Base-by-base conservation (phyloP, 371 early-diverging fungal species). In the Lichtheimia hyalospora region DNA sequence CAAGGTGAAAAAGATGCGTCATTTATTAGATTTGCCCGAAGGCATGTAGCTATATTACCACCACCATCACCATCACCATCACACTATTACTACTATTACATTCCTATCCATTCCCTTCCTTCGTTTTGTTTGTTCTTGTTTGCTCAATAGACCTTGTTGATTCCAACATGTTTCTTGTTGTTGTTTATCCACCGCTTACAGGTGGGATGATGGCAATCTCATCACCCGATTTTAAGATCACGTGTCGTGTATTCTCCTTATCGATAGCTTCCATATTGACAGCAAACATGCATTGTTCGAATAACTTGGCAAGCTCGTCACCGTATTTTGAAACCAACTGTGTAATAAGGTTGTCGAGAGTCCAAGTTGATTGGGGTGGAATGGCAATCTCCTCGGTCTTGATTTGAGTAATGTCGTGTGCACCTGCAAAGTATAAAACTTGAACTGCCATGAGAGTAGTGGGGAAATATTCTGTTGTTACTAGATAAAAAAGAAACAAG, bases 1-100 rank as follows among this genome's bases (percentile, higher is more conserved):
- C 41, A 95, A 96, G 70, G 87, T 93, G 0, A 82, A 88, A 67
- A 81, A 89, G 51, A 96, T 95, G 96, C 86, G 92, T 24, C 96
- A 96, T 64, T 86, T 93, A 60, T 69, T 95, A 42, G 87, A 90
- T 66, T 70, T 91, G 25, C 91, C 92, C n/a, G 69, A 70, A 46
- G 50, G 55, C 12, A 6, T 54, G 13, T 46, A 46, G 21, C 46
- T 46, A 16, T 8, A 16, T 39, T 49, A 39, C 48, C 25, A 14
- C n/a, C n/a, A n/a, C n/a, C n/a, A n/a, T n/a, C n/a, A n/a, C 14
- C 34, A 14, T 25, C 13, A 23, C 34, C 27, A 27, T 5, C 14
- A 0, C 16, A 14, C 27, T 0, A 14, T 21, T 12, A 53, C 20
- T 5, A 21, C 12, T 13, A 51, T n/a, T 16, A 6, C n/a, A 41